phyloP scores from a whole-genome alignment of 2,329 filamentous ascomycete genomes.

The Sporothrix schenckii region DNA sequence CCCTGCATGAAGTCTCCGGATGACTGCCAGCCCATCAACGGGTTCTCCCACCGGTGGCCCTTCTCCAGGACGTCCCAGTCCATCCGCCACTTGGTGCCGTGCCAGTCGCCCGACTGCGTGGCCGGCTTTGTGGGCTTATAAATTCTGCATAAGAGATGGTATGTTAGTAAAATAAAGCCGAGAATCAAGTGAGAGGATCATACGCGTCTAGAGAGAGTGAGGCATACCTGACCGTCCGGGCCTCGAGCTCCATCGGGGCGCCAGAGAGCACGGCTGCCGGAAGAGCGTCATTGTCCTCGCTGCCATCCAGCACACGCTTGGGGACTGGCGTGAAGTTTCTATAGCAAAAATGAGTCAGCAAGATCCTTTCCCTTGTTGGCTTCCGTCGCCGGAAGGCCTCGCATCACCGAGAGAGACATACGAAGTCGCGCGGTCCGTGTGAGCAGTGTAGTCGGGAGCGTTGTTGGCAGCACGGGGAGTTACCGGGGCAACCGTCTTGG shows the following conservation, averaged over 20 bases:
- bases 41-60: slow-evolving; percentile 98
- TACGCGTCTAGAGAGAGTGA: not conserved
- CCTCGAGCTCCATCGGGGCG: slow-evolving; percentile 90
- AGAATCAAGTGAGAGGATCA: not conserved
- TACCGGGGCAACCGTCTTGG: slow-evolving; percentile 42
- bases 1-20: slow-evolving; percentile 95
- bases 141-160: slow-evolving; percentile 66
- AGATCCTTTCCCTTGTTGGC: no score
- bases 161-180: not conserved
- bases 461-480: slow-evolving; percentile 54
- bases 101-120: slow-evolving; percentile 91
- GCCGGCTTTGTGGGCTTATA: slow-evolving; percentile 91
- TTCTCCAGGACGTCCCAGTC: slow-evolving; percentile 95
- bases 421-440: slow-evolving; percentile 88
- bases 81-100: slow-evolving; percentile 87
- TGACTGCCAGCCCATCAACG: slow-evolving; percentile 97
- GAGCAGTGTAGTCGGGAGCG: slow-evolving; percentile 78
- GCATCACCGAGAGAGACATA: slow-evolving; percentile 52
- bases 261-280: slow-evolving; percentile 87
- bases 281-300: slow-evolving; percentile 73
- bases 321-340: slow-evolving; percentile 92
- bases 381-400: not conserved
- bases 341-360: slow-evolving; percentile 17
- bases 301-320: slow-evolving; percentile 86
- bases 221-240: slow-evolving; percentile 84